Percentiles rank a stretch among this genome's conserved stretches.
These are phyloP conservation scores for Fomitopsis pinicola DNA, from an alignment of 1,284 basidiomycete species.

Conservation along the genomic window DNA sequence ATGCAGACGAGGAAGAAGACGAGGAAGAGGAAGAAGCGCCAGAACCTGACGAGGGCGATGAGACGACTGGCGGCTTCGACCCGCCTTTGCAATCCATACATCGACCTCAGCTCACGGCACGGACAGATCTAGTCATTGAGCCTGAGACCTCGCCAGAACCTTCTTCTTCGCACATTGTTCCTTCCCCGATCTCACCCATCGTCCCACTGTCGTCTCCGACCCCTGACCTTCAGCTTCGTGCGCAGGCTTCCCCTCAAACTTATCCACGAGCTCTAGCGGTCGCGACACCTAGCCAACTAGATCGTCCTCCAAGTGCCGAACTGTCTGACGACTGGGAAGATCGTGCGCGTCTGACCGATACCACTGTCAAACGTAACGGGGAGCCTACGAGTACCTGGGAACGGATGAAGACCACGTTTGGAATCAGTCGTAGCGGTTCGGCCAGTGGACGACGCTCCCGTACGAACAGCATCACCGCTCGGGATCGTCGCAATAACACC, in stretches of 20 bases:
- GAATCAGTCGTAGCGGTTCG: constrained; percentile 49
- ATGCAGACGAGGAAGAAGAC: constrained; percentile 39
- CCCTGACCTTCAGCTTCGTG: constrained; percentile 32
- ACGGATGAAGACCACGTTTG: constrained; percentile 56
- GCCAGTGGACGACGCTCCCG: constrained; percentile 68
- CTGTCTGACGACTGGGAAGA: constrained; percentile 49
- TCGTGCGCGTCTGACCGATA: constrained; percentile 32
- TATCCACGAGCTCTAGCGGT: constrained; percentile 59
- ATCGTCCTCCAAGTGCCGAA: constrained; percentile 51
- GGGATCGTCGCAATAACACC: constrained; percentile 60
- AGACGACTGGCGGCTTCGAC: constrained; percentile 29
- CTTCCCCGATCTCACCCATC: constrained; percentile 47
- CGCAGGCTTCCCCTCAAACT: constrained; percentile 43
- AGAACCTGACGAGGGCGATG: constrained; percentile 19
- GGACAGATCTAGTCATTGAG: constrained; percentile 57
- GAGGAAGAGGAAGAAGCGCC: constrained; percentile 30
- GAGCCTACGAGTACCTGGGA: constrained; percentile 66
- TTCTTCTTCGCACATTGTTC: constrained; percentile 38
- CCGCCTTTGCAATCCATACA: constrained; percentile 14
- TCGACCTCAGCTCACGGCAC: constrained; percentile 39
- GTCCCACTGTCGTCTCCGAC: constrained; percentile 34
- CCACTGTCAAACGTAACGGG: constrained; percentile 50
- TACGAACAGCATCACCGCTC: constrained; percentile 66
- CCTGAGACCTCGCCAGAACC: constrained; percentile 53
- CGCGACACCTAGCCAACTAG: constrained; percentile 51